Conservation (phyloP, 768 basidiomycete species). For the Gloeopeniophorella convolvens region DNA sequence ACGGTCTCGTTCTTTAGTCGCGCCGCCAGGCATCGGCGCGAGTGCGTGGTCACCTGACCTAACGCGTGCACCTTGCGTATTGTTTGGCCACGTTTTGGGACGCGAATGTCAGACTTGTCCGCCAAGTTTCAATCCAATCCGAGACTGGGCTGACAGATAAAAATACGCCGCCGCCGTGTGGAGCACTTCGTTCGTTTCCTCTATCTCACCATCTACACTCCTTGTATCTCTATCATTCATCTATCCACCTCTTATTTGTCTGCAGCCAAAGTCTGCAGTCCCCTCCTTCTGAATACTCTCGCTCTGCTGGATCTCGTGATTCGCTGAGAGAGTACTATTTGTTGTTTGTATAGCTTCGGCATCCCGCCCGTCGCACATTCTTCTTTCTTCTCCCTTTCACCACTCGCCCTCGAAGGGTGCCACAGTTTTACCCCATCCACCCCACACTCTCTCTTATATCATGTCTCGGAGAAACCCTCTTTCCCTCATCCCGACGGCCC, state of each 20-base stretch:
- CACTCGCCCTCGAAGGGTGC: constrained; percentile 33
- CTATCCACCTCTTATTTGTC: constrained; percentile 9
- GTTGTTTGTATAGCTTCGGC: constrained; percentile 8
- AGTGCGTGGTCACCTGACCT: constrained; percentile 7
- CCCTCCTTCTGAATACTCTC: background rate
- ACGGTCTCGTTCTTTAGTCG: too few species aligned
- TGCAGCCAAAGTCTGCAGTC: constrained; percentile 10
- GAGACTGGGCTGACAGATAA: background rate
- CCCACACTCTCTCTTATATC: constrained; percentile 33
- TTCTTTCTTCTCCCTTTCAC: constrained; percentile 23
- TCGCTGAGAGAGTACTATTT: constrained; percentile 10
- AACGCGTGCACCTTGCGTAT: constrained; percentile 10
- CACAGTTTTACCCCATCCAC: constrained; percentile 28
- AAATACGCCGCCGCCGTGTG: constrained; percentile 6
- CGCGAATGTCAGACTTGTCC: background rate
- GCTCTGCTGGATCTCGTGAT: constrained; percentile 3
- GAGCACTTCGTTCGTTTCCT: background rate
- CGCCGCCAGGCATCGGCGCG: background rate
- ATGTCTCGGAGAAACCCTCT: constrained; percentile 55
- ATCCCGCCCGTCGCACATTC: constrained; percentile 12
- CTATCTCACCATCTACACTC: constrained; percentile 11
- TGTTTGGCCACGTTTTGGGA: background rate
- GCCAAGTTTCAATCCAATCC: background rate
- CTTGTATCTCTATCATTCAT: background rate
- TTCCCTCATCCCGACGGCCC: constrained; percentile 69